These are phyloP conservation scores for Trypanosoma avium DNA, from an alignment of 208 protist genomes.

Conservation along the genomic window DNA sequence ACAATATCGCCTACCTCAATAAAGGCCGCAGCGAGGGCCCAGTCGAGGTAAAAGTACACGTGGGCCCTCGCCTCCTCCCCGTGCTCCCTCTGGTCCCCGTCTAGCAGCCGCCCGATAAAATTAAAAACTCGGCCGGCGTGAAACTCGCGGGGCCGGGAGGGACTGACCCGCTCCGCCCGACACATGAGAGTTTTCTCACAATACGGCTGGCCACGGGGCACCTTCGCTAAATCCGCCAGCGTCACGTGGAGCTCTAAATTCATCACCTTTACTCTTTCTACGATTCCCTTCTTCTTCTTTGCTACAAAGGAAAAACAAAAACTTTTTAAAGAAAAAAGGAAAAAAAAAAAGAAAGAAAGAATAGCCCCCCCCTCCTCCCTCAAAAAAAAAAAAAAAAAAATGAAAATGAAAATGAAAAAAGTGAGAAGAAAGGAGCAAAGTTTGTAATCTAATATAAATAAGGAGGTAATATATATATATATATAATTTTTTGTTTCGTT, in stretches of 20 bases:
- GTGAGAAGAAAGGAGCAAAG: background rate
- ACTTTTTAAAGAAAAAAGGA: conserved; percentile 8
- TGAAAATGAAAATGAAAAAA: conserved; percentile 4
- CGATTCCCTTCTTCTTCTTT: background rate
- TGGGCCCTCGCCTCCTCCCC: conserved; percentile 22
- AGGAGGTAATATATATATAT: conserved; percentile 8
- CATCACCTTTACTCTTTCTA: background rate
- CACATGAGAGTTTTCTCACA: conserved; percentile 41
- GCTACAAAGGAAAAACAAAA: conserved; percentile 5
- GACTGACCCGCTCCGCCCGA: conserved; percentile 36
- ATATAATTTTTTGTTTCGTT: conserved; percentile 16
- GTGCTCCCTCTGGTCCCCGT: conserved; percentile 12
- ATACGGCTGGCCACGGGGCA: conserved; percentile 29
- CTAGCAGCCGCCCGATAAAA: conserved; percentile 33
- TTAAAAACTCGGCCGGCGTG: conserved; percentile 54
- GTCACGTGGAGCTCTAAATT: conserved; percentile 53
- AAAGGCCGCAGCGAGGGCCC: conserved; percentile 66
- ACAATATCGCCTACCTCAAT: conserved; percentile 61
- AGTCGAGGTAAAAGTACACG: conserved; percentile 72
- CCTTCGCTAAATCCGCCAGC: conserved; percentile 29
- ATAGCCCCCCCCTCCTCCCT: background rate
- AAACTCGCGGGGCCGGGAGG: conserved; percentile 58
- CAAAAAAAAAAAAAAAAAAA: conserved; percentile 11
- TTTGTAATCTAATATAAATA: no score
- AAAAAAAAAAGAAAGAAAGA: background rate